A percentile compares a stretch with the other conserved stretches of the same genome.
Conservation (phyloP, 805 yeast genomes). For the Yarrowia porcina region DNA sequence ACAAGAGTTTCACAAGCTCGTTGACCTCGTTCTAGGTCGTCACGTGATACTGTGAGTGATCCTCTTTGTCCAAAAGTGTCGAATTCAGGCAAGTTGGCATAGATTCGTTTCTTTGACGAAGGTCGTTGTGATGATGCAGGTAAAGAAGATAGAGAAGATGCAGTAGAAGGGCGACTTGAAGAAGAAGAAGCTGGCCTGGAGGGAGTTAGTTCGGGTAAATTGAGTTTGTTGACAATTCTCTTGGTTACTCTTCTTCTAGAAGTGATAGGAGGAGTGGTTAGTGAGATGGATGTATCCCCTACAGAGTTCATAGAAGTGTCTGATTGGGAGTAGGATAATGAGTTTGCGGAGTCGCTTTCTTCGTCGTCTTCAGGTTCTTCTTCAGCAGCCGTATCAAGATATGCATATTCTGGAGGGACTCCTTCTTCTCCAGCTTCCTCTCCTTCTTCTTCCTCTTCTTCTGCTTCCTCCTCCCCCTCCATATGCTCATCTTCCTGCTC, state of each 20-base stretch:
- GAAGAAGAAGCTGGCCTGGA: neutral
- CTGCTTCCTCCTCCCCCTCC: slow-evolving; percentile 28
- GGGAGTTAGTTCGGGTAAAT: neutral
- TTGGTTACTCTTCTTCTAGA: neutral
- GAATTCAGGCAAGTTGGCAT: neutral
- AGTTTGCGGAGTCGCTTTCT: neutral
- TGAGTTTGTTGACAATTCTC: neutral
- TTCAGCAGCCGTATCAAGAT: neutral
- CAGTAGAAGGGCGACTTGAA: neutral
- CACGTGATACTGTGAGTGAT: neutral
- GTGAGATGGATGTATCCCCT: neutral
- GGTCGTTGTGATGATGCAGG: neutral
- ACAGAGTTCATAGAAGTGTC: slow-evolving; percentile 2
- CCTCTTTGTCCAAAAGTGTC: slow-evolving; percentile 1
- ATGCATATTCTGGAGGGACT: neutral
- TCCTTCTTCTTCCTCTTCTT: slow-evolving; percentile 27
- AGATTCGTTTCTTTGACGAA: neutral
- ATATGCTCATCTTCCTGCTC: slow-evolving; percentile 29
- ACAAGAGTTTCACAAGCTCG: neutral
- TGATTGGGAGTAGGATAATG: neutral
- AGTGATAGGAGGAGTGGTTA: neutral
- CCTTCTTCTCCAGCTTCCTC: slow-evolving; percentile 25
- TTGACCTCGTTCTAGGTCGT: neutral
- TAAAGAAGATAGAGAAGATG: neutral
- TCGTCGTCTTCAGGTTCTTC: neutral